phyloP scores from a whole-genome alignment of 2,329 filamentous ascomycete species.

The Akanthomyces muscarius region DNA sequence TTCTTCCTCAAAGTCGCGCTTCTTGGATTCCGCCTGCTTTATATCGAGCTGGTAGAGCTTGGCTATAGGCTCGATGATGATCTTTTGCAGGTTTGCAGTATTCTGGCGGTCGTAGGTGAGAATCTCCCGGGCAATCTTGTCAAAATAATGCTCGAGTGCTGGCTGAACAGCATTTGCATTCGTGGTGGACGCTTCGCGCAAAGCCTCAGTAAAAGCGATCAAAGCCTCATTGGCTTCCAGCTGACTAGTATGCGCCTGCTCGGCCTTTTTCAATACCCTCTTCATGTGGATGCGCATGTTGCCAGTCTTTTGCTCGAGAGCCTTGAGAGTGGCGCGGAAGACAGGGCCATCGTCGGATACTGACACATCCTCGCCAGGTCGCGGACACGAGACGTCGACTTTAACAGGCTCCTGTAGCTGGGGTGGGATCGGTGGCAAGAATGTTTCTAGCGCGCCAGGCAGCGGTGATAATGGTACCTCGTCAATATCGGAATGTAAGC shows the following conservation, averaged over 20 bases:
- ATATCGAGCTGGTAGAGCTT: slow-evolving; percentile 94
- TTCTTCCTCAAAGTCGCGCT: slow-evolving; percentile 96
- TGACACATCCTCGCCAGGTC: slow-evolving; percentile 79
- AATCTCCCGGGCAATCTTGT: slow-evolving; percentile 92
- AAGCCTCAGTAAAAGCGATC: slow-evolving; percentile 73
- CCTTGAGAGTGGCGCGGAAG: slow-evolving; percentile 95
- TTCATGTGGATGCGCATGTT: slow-evolving; percentile 95
- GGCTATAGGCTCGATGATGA: slow-evolving; percentile 89
- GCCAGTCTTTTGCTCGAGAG: slow-evolving; percentile 91
- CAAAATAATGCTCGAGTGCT: slow-evolving; percentile 95
- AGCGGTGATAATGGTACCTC: slow-evolving; percentile 53
- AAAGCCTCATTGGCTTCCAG: slow-evolving; percentile 82
- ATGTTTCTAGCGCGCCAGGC: slow-evolving; percentile 34
- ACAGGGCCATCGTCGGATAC: slow-evolving; percentile 88
- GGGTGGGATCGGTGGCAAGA: slow-evolving; percentile 26
- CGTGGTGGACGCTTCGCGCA: slow-evolving; percentile 82
- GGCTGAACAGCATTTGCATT: slow-evolving; percentile 97
- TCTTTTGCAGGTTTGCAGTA: slow-evolving; percentile 76
- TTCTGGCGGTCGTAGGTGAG: slow-evolving; percentile 82
- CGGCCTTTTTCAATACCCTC: slow-evolving; percentile 90
- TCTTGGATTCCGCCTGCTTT: slow-evolving; percentile 95
- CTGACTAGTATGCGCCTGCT: slow-evolving; percentile 78
- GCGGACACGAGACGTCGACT: slow-evolving; percentile 81
- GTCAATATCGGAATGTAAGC: slow-evolving; percentile 69
- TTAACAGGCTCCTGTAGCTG: slow-evolving; percentile 56